Evolutionary conservation across 306 rosid species (phyloP).

Genomic region (Cicer pinnatifidum): DNA sequence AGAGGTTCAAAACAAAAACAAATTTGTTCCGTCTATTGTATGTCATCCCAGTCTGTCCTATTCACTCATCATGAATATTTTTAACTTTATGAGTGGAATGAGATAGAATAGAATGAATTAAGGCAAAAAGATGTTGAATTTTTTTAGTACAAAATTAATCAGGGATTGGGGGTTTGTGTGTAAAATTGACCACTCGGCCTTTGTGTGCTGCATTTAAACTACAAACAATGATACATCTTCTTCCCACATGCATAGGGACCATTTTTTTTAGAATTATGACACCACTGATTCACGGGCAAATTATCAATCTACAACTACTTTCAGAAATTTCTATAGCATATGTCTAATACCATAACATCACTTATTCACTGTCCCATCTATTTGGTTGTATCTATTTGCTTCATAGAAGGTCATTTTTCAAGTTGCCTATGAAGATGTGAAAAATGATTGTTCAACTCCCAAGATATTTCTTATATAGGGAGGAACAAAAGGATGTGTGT

Average conservation of each 20-base stretch:
- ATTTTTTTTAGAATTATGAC: slow-evolving; percentile 6
- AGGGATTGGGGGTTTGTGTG: not conserved
- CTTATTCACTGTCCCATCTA: slow-evolving; percentile 2
- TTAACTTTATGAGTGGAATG: too few species aligned
- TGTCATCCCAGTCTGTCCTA: not conserved
- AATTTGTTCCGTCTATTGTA: not conserved
- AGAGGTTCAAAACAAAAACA: not conserved
- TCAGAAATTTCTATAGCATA: slow-evolving; percentile 21
- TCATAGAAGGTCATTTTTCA: too few species aligned
- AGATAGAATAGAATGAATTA: too few species aligned
- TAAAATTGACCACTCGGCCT: slow-evolving; percentile 27
- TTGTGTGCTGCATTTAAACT: not conserved
- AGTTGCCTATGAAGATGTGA: too few species aligned
- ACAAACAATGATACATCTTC: slow-evolving; percentile 5
- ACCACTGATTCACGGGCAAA: slow-evolving; percentile 8
- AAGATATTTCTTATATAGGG: too few species aligned
- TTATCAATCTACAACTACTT: slow-evolving; percentile 4
- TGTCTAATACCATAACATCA: not conserved
- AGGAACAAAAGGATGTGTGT: too few species aligned
- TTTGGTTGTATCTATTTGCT: not conserved
- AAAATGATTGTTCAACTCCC: too few species aligned
- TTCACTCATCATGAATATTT: too few species aligned
- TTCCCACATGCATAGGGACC: slow-evolving; percentile 26
- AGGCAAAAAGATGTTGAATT: not conserved
- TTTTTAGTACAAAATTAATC: not conserved